Evolutionary conservation across 495 filamentous ascomycete species (phyloP), one percentile per base, ranked within the genome.

Genomic region (Amniculicola lignicola): DNA sequence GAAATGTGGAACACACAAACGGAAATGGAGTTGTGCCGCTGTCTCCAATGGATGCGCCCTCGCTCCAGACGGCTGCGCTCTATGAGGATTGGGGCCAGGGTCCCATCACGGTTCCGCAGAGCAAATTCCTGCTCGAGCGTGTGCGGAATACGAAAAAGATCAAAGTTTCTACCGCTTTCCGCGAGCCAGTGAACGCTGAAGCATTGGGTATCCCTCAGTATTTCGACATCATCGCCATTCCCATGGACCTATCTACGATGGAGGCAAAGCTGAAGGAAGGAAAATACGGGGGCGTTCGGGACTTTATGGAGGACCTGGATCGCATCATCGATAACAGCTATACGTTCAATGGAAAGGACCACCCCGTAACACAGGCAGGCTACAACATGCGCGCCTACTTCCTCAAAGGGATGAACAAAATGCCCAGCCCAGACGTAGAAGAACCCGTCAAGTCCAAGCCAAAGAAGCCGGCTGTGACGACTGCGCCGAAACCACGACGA

Each of bases 201-300:
- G 79, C 77, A 27, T 62, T 88, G 51, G 84, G 83, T 46, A 84
- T 89, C 31, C 86, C 85, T 0, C 77, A 73, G 24, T 98, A 98
- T 67, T 74, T 72, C 2, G 75, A 77, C 2, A 80, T 88, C 59
- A 79, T 98, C 56, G 78, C 79, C 18, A 76, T 82, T 0, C 90
- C 91, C 0, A 89, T 92, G 77, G 93, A 96, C 67, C 77, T 98
- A 11, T 76, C 75, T 40, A 85, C 82, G 1, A 88, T 97, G 66
- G 93, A 97, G 60, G 72, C 67, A 31, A 90, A 88, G 57, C 71
- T 97, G 4, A 89, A 86, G 60, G 74, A 74, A n/a, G 74, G 77
- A 37, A 67, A 76, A 41, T 97, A 96, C 65, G 41, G 64, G 4
- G 77, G 75, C 7, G 69, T 88, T 2, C 77, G 84, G 37, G 83